Evolutionary conservation across 805 yeast genomes (phyloP).

Genomic region (Saturnispora dispora): DNA sequence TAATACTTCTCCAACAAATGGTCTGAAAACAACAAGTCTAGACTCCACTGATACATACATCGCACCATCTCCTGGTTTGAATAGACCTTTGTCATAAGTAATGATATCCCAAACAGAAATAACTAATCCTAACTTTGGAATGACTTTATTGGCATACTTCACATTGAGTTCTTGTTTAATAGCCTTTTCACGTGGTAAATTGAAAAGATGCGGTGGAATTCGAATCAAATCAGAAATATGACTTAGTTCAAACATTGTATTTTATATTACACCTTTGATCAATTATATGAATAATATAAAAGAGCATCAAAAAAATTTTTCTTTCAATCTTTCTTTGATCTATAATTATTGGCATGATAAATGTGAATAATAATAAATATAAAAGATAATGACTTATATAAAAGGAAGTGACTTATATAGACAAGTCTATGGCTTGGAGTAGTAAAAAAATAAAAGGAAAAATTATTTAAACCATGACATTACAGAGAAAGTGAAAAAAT

Average conservation of each 20-base stretch:
- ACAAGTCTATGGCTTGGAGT: conserved; percentile 6
- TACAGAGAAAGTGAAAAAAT: conserved; percentile 1
- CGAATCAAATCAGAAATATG: conserved; percentile 76
- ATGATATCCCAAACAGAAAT: conserved; percentile 77
- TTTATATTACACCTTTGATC: neutral
- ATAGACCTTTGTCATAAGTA: conserved; percentile 76
- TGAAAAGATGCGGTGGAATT: conserved; percentile 79
- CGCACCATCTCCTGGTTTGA: conserved; percentile 93
- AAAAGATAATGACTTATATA: neutral
- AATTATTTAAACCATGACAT: neutral
- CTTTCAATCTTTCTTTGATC: neutral
- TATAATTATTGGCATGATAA: neutral
- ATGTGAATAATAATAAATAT: neutral
- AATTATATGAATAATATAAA: neutral
- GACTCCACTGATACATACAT: conserved; percentile 67
- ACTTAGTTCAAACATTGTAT: conserved; percentile 72
- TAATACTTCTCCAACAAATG: conserved; percentile 87
- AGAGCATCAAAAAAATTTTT: conserved; percentile 1
- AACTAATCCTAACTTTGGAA: conserved; percentile 78
- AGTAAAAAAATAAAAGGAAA: neutral
- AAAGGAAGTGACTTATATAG: neutral
- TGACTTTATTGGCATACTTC: conserved; percentile 79
- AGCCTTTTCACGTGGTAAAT: conserved; percentile 61
- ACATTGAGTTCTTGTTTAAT: conserved; percentile 71
- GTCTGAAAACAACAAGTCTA: conserved; percentile 77